phyloP scores from a whole-genome alignment of 768 basidiomycete species.

The Kockovaella imperatae region DNA sequence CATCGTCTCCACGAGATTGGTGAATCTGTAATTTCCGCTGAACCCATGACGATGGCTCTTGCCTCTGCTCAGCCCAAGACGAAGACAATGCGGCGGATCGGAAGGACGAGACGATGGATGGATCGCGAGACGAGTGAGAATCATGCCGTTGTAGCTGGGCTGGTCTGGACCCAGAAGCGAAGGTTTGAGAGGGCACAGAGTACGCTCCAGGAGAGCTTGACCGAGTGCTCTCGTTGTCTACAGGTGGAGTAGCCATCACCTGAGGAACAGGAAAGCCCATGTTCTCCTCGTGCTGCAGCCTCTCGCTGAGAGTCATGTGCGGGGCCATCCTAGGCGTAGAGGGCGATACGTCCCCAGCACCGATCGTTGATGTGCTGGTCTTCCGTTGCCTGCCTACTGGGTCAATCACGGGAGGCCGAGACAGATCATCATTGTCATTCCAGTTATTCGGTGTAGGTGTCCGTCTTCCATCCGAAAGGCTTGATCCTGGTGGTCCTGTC shows the following conservation, averaged over 20 bases:
- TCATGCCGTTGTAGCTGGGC: neutral
- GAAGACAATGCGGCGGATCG: slow-evolving; percentile 20
- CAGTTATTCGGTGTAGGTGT: slow-evolving; percentile 16
- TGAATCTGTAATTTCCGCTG: slow-evolving; percentile 40
- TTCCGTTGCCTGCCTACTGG: slow-evolving; percentile 1
- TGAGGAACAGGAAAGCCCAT: slow-evolving; percentile 10
- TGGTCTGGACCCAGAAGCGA: neutral
- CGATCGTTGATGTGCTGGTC: slow-evolving; percentile 3
- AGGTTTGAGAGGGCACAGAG: too few relatives aligned
- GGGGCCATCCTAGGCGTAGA: slow-evolving; percentile 3
- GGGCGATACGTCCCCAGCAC: slow-evolving; percentile 3
- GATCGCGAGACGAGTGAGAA: slow-evolving; percentile 10
- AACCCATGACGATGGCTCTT: slow-evolving; percentile 36
- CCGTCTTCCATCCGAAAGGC: slow-evolving; percentile 10
- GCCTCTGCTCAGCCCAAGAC: slow-evolving; percentile 29
- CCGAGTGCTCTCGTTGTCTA: neutral
- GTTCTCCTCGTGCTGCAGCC: neutral
- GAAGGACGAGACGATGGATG: slow-evolving; percentile 17
- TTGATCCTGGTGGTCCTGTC: neutral
- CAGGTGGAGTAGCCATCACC: slow-evolving; percentile 1
- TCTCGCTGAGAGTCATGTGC: neutral
- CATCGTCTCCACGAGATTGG: slow-evolving; percentile 19
- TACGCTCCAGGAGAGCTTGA: slow-evolving; percentile 1
- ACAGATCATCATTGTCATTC: neutral
- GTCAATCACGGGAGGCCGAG: neutral